phyloP scores from a whole-genome alignment of 2,329 filamentous ascomycete genomes.

The Monascus ruber region DNA sequence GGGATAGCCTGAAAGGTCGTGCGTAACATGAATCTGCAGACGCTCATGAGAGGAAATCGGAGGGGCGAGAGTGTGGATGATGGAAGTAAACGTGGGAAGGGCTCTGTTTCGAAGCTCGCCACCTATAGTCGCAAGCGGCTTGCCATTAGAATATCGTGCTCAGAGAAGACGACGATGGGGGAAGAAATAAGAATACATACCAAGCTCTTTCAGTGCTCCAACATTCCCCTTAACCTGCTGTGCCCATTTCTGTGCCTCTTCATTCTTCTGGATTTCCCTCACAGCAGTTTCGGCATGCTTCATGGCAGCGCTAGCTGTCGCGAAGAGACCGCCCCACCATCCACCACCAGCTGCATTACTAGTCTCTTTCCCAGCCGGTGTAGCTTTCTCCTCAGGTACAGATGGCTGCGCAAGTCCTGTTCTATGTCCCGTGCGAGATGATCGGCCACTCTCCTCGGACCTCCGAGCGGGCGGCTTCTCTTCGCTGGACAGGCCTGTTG shows the following conservation, averaged over 20 bases:
- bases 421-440: constrained; percentile 61
- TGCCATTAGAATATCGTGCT: neutral
- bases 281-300: constrained; percentile 89
- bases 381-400: constrained; percentile 33
- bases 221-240: constrained; percentile 89
- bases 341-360: constrained; percentile 41
- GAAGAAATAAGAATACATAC: constrained; percentile 35
- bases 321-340: constrained; percentile 82
- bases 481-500: constrained; percentile 48
- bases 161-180: no score
- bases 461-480: constrained; percentile 54
- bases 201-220: constrained; percentile 61
- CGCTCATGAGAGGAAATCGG: constrained; percentile 96
- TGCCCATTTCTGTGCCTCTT: constrained; percentile 93
- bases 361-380: constrained; percentile 2
- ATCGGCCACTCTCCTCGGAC: constrained; percentile 65
- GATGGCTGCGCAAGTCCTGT: constrained; percentile 40
- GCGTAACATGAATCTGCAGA: constrained; percentile 91
- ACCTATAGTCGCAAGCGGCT: constrained; percentile 39
- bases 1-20: constrained; percentile 89
- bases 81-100: constrained; percentile 85
- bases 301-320: constrained; percentile 60
- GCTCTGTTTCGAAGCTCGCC: constrained; percentile 78
- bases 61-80: constrained; percentile 88
- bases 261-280: constrained; percentile 90